Conservation (phyloP, 1,284 basidiomycete species). For the Amylostereum areolatum region DNA sequence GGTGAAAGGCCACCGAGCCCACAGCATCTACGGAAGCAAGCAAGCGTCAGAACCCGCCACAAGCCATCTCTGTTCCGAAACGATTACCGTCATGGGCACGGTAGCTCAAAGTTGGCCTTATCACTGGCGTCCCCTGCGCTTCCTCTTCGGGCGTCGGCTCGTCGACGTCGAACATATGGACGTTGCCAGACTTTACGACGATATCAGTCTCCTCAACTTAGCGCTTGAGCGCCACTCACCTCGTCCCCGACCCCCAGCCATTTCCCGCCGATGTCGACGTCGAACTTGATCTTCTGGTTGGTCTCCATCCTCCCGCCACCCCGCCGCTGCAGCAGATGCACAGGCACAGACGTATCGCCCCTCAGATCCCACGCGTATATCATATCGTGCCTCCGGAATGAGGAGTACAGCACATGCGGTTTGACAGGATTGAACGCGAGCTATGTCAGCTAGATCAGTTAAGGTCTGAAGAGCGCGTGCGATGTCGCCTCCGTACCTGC, state of each 20-base stretch:
- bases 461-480: too few species aligned
- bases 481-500: too few species aligned
- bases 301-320: constrained; percentile 28
- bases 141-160: constrained; percentile 6
- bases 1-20: constrained; percentile 60
- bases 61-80: constrained; percentile 30
- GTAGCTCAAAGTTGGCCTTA: constrained; percentile 24
- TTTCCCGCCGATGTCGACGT: constrained; percentile 67
- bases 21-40: constrained; percentile 57
- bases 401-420: constrained; percentile 71
- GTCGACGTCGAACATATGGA: constrained; percentile 40
- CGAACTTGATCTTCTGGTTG: constrained; percentile 77
- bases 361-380: constrained; percentile 81
- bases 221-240: constrained; percentile 70
- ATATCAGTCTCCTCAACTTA: neutral
- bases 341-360: constrained; percentile 45
- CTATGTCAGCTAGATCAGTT: too few species aligned
- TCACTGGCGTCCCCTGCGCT: constrained; percentile 2
- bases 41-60: constrained; percentile 11
- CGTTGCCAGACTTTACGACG: constrained; percentile 22
- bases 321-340: constrained; percentile 30
- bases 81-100: constrained; percentile 38
- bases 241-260: constrained; percentile 70
- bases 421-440: constrained; percentile 73
- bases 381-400: constrained; percentile 60